Evolutionary conservation across 371 early-diverging fungal species (phyloP), one percentile per base, ranked within the genome.

Genomic region (Phascolomyces articulosus): DNA sequence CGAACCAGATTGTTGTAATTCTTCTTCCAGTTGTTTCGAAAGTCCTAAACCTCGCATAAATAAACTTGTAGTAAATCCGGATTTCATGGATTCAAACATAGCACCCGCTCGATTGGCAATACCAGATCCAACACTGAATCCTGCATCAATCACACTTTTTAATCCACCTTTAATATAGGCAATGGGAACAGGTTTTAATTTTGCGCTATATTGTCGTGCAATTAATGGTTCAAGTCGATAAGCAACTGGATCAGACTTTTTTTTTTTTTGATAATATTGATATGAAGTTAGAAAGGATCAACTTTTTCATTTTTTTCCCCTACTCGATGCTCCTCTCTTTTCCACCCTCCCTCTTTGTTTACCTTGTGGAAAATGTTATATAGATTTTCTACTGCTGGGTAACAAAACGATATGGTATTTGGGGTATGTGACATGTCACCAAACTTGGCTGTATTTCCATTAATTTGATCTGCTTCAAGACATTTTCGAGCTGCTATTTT

Each of bases 91-190:
- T 41, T 86, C 88, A 55, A 88, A 83, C 82, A 93, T 88, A 23
- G 86, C 89, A 3, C 86, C 86, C 40, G 91, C 91, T 24, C 85
- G 77, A 55, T 83, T 90, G 18, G 92, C 90, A 44, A 93, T 73
- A 31, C 84, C 92, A 40, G 77, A 83, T 7, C 91, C 82, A 0
- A 91, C 85, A 62, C 82, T 83, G 56, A 86, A 84, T 29, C 87
- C 78, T 18, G 85, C 86, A 64, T 88, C 78, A 51, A 87, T 74
- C 16, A 89, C 76, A 47, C 88, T 87, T 58, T 85, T 91, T 9
- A 93, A 74, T 1, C 95, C 95, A 8, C 95, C 95, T 65, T 95
- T 95, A 54, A 88, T 87, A 65, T 95, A 95, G 1, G 90, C 90
- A 40, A 95, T 84, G 3, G 85, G 82, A 8, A 84, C 86, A 2